phyloP scores from a whole-genome alignment of 192 early-diverging fungal genomes.

The Tieghemiomyces parasiticus region DNA sequence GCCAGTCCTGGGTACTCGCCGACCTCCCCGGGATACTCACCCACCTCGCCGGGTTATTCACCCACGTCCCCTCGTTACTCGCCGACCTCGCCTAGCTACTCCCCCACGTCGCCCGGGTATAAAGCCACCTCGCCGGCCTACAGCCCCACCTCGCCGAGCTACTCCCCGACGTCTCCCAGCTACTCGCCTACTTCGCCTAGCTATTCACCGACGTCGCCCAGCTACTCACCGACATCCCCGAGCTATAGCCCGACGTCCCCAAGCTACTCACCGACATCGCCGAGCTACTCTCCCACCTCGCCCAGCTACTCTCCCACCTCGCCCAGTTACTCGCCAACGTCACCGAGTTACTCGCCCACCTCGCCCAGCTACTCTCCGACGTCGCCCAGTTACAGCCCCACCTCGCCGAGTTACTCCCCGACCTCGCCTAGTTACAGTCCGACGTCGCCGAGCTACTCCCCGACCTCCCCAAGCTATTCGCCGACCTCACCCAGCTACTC shows the following conservation, averaged over 20 bases:
- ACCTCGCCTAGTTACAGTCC: conserved; percentile 59
- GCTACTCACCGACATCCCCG: conserved; percentile 42
- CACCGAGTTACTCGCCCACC: conserved; percentile 27
- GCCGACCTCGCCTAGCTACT: conserved; percentile 66
- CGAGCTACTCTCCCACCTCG: conserved; percentile 45
- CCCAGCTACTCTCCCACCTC: conserved; percentile 45
- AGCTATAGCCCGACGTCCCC: conserved; percentile 49
- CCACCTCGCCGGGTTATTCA: conserved; percentile 54
- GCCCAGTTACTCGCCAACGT: conserved; percentile 45
- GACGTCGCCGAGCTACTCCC: conserved; percentile 49
- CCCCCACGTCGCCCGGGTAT: conserved; percentile 57
- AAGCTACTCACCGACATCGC: conserved; percentile 48
- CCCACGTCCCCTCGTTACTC: conserved; percentile 67
- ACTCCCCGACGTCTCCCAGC: conserved; percentile 22
- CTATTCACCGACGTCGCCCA: conserved; percentile 45
- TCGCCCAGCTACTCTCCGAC: conserved; percentile 44
- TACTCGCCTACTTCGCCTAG: conserved; percentile 34
- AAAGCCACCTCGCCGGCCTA: conserved; percentile 41
- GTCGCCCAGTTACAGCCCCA: conserved; percentile 38
- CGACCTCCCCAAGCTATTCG: conserved; percentile 42
- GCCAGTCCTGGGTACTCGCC: conserved; percentile 43
- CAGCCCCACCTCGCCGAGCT: conserved; percentile 20
- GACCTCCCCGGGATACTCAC: conserved; percentile 55
- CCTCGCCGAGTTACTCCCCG: conserved; percentile 29
- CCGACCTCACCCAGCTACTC: conserved; percentile 51